Evolutionary conservation across 257 asterid species (phyloP).

Genomic region (Dorcoceras hygrometricum): DNA sequence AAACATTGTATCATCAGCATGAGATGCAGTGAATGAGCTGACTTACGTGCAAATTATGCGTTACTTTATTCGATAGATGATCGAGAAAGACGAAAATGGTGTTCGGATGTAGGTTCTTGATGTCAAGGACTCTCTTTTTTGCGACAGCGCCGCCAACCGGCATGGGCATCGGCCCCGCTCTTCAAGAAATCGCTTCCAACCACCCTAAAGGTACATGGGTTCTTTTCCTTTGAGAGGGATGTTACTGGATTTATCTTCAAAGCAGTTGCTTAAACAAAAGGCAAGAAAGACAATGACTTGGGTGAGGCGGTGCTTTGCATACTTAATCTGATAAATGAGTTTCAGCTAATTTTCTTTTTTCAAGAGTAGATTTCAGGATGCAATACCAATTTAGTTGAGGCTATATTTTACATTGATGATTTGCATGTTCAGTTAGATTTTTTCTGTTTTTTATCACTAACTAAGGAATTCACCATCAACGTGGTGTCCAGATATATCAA

Average conservation of each 20-base stretch:
- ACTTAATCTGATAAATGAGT: no score
- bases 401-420: neutral
- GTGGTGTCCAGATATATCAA: neutral
- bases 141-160: slow-evolving; percentile 40
- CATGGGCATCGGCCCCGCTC: slow-evolving; percentile 35
- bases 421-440: neutral
- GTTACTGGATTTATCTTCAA: neutral
- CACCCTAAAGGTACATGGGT: slow-evolving; percentile 43
- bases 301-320: neutral
- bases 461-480: neutral
- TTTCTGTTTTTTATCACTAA: neutral
- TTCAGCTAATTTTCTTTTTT: neutral
- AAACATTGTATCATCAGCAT: neutral
- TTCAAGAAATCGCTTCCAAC: slow-evolving; percentile 64
- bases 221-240: neutral
- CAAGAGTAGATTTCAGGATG: neutral
- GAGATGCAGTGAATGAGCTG: neutral
- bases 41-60: neutral
- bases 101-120: slow-evolving; percentile 35
- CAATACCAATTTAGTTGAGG: neutral
- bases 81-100: slow-evolving; percentile 29
- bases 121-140: slow-evolving; percentile 44
- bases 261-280: neutral
- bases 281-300: neutral
- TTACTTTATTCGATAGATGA: neutral